Evolutionary conservation across 2,329 filamentous ascomycete species (phyloP), one percentile per base, ranked within the genome.

Genomic region (Penicillium sp.): DNA sequence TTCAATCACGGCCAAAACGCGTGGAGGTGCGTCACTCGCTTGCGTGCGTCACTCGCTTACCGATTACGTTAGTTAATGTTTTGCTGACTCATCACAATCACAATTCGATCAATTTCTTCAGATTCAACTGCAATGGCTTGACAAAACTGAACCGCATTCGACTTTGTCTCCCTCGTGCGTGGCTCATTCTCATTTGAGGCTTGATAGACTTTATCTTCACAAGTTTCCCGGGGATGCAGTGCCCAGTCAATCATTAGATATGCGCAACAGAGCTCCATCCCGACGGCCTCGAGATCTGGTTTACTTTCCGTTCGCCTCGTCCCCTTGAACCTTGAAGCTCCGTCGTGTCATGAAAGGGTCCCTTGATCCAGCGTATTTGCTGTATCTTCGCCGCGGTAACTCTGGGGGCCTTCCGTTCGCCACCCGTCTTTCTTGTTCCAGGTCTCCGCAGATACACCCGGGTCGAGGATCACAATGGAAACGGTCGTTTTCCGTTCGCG

Each of bases 281-380:
- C 58, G 59, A 65, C 63, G 62, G 63, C 53, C 58, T 67, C 70
- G 70, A 73, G 64, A 66, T 71, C 67, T 70, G 69, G 67, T 71
- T 71, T 66, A 58, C 62, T 63, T 66, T 70, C 68, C 67, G 66
- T 61, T 64, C 60, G 65, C 66, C 67, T 66, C 70, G 60, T 68
- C 64, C 55, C 62, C 62, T 65, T 41, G 35, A 41, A 41, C 11
- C 67, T 56, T 60, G 66, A 41, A 41, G 68, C 66, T 64, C 66
- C 60, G 65, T 71, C 73, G 75, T 77, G 77, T 78, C 78, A 80
- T 80, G 78, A 76, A 73, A 74, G 71, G 70, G 71, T 78, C 73
- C 70, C 71, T 77, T 63, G 66, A 71, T 67, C 65, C 72, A 72
- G 70, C 73, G 69, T 73, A 70, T 71, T 71, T 73, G 68, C 70